Percentiles rank a stretch among this genome's conserved stretches.
Conservation (phyloP, 805 yeast genomes). For the Blastobotrys peoriensis region DNA sequence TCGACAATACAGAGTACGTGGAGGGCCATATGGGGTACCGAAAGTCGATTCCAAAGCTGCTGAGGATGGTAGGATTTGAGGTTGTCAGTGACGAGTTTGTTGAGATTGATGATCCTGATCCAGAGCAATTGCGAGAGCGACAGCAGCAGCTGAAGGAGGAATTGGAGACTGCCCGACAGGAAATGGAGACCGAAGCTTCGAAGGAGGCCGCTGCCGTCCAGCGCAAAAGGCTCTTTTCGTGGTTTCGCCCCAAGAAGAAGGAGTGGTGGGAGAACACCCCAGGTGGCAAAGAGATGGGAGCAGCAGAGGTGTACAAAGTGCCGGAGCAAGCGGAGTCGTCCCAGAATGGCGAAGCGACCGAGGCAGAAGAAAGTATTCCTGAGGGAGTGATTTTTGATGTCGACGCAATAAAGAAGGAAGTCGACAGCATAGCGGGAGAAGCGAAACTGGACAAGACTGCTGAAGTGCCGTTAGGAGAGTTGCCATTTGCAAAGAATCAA, state of each 20-base stretch:
- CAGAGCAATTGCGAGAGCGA: conserved; percentile 68
- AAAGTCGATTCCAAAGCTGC: conserved; percentile 79
- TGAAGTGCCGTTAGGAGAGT: conserved; percentile 1
- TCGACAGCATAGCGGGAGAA: conserved; percentile 15
- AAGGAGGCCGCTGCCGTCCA: conserved; percentile 21
- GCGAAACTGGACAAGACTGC: conserved; percentile 4
- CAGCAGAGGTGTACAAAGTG: conserved; percentile 36
- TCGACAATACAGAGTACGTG: conserved; percentile 79
- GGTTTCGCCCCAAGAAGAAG: conserved; percentile 47
- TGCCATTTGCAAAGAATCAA: background rate
- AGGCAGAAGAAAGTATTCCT: conserved; percentile 41
- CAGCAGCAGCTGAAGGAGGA: conserved; percentile 78
- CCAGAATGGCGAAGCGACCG: conserved; percentile 36
- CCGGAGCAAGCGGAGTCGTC: conserved; percentile 33
- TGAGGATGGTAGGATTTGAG: conserved; percentile 66
- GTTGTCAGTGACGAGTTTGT: conserved; percentile 85
- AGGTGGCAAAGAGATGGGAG: conserved; percentile 31
- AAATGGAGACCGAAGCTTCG: conserved; percentile 35
- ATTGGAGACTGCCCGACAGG: conserved; percentile 76
- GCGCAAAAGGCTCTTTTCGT: conserved; percentile 35
- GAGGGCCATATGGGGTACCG: conserved; percentile 98
- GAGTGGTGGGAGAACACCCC: conserved; percentile 51
- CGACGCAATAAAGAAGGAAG: conserved; percentile 33
- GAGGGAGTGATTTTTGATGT: conserved; percentile 33
- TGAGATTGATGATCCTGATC: conserved; percentile 94